Conservation (phyloP, 345 rosid genomes). For the Conringia planisiliqua region DNA sequence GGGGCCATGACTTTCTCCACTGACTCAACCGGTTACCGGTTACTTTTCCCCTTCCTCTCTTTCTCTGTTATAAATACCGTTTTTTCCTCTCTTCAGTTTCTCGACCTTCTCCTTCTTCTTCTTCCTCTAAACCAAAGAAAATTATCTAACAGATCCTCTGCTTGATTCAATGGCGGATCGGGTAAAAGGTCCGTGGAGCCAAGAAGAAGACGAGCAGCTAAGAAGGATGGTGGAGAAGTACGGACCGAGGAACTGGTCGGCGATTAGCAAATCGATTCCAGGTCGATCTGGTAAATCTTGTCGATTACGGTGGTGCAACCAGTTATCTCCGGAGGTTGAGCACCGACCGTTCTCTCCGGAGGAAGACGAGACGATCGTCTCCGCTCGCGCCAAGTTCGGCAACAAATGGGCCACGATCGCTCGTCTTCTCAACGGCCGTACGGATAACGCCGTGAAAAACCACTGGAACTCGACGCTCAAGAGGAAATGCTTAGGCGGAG, state of each 20-base stretch:
- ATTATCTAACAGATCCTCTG: background rate
- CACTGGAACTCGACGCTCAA: constrained; percentile 97
- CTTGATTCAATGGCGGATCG: constrained; percentile 47
- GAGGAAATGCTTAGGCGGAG: constrained; percentile 51
- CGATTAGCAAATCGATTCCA: constrained; percentile 82
- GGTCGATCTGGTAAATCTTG: constrained; percentile 97
- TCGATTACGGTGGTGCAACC: constrained; percentile 92
- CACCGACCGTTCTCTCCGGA: constrained; percentile 68
- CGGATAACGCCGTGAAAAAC: constrained; percentile 89
- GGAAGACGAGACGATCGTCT: constrained; percentile 68
- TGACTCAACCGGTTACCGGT: constrained; percentile 48
- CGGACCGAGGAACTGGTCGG: constrained; percentile 91
- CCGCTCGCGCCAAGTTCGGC: constrained; percentile 76
- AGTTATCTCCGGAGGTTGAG: constrained; percentile 88
- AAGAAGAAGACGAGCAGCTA: constrained; percentile 85
- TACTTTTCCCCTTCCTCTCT: background rate
- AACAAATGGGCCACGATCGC: constrained; percentile 98
- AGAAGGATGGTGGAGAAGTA: constrained; percentile 59
- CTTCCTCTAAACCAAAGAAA: background rate
- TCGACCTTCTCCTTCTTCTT: background rate
- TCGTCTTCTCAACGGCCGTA: constrained; percentile 85
- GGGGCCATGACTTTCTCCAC: constrained; percentile 43
- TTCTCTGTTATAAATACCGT: constrained; percentile 30
- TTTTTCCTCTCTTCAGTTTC: constrained; percentile 18
- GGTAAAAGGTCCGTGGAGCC: constrained; percentile 95